Evolutionary conservation across 805 yeast genomes (phyloP), one percentile per base, ranked within the genome.

Genomic region (Lachancea sp.): DNA sequence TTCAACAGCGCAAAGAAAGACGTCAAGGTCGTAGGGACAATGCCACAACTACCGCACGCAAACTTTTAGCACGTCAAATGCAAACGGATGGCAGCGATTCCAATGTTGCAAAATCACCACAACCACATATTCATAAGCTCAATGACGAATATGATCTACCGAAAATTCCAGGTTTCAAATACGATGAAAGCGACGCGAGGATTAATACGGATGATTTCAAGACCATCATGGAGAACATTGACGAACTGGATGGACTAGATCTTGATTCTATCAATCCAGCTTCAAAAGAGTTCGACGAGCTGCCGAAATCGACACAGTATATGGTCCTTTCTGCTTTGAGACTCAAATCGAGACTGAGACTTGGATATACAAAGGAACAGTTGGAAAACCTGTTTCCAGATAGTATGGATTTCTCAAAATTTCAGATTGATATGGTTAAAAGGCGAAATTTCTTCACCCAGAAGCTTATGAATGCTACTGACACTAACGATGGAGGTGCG

Each of bases 351-450:
- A 67, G 99, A 43, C 71, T 92, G 57, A 78, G 99, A 65, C 81
- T 92, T 95, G 99, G 99, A 1, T 89, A 84, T 55, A 71, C 90
- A 0, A 85, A 88, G 42, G 88, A 84, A n/a, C 97, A 92, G 54
- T 67, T 92, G 25, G 84, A 85, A 48, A 66, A 74, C 4, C 65
- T 87, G 40, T 92, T 90, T 52, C 95, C 96, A 0, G 71, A 84
- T 52, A 77, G 89, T 39, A 72, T 85, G 76, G 96, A 88, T 45
- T 92, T 92, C 54, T 88, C 97, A 13, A 80, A 75, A 51, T 92
- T 92, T 60, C 99, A 92, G 60, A 85, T 92, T 45, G 79, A 84
- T 51, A 84, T 90, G 75, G 97, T 92, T 1, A 83, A 86, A 50
- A 87, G 87, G 58, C 71, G 99, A 46, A 92, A 92, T 59, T 88